Evolutionary conservation across 805 yeast genomes (phyloP), one percentile per base, ranked within the genome.

Genomic region (Cyberlindnera veronae): DNA sequence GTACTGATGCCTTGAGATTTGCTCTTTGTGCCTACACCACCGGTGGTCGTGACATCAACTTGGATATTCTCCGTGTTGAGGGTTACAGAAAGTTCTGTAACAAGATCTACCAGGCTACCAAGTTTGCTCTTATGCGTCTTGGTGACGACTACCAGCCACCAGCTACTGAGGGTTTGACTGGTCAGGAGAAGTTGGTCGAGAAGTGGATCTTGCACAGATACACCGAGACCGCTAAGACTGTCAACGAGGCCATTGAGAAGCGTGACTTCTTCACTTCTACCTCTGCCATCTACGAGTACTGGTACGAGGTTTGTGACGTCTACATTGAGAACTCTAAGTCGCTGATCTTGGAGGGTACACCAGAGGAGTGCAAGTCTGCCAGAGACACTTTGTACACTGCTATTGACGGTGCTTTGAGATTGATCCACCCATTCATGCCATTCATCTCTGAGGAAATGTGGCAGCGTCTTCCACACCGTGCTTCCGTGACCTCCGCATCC

Each of bases 71-170:
- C 63, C 84, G 98, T 70, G 96, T 93, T 53, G 98, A 93, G 64
- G 99, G 98, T 59, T 93, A 93, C 81, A 81, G 99, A 70, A 93
- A 93, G 77, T 93, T 93, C 85, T 89, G 99, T 75, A 93, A 93
- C 81, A 93, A 93, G 80, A 93, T 93, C 57, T 93, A 88, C 76
- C 98, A 93, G 71, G 99, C 99, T 39, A 90, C 98, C 48, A 93
- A 93, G 71, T 93, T 93, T 60, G 98, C 89, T 31, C 72, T 93
- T 67, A 80, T 90, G 80, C 81, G 95, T 64, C 75, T 93, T 48
- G 98, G 98, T 46, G 84, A 77, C 20, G 95, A 81, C 61, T 93
- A 87, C 66, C 62, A 66, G 42, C 98, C 99, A 39, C 86, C 95
- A 39, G 79, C 81, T 17, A 64, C 69, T 12, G 69, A 74, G 44